phyloP scores from a whole-genome alignment of 2,329 filamentous ascomycete species.

The Cladosporium halotolerans region DNA sequence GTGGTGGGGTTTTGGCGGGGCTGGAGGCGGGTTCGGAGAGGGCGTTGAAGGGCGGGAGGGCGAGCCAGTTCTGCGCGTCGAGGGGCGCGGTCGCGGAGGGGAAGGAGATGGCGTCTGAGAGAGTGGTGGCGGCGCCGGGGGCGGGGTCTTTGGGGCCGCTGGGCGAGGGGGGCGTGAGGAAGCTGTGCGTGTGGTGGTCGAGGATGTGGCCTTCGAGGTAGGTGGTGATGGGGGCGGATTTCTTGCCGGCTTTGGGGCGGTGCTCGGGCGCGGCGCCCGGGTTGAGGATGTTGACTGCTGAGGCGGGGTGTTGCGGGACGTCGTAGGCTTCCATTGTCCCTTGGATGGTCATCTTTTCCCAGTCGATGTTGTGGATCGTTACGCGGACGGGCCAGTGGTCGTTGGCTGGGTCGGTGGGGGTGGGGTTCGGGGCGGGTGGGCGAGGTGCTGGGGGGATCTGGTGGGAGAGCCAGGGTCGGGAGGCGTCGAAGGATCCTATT shows the following conservation, averaged over 20 bases:
- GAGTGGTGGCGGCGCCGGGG: slow-evolving; percentile 15
- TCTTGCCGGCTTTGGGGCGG: slow-evolving; percentile 30
- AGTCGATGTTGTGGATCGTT: slow-evolving; percentile 57
- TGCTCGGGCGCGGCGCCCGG: slow-evolving; percentile 6
- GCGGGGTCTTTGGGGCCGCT: slow-evolving; percentile 13
- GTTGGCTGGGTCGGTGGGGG: slow-evolving; percentile 29
- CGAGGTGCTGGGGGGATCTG: slow-evolving; percentile 21
- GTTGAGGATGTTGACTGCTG: slow-evolving; percentile 20
- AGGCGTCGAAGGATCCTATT: slow-evolving; percentile 23
- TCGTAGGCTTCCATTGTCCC: slow-evolving; percentile 68
- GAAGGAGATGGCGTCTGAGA: slow-evolving; percentile 34
- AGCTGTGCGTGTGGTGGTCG: slow-evolving; percentile 48
- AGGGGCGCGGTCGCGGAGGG: slow-evolving; percentile 37
- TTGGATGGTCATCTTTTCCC: slow-evolving; percentile 54
- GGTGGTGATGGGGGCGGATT: slow-evolving; percentile 54
- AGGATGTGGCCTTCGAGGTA: slow-evolving; percentile 65
- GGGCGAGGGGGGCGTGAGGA: slow-evolving; percentile 41
- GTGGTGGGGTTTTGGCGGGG: not conserved
- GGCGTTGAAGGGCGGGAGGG: slow-evolving; percentile 39
- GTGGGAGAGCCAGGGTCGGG: slow-evolving; percentile 34
- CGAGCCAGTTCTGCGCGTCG: slow-evolving; percentile 45
- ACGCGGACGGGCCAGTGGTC: slow-evolving; percentile 64
- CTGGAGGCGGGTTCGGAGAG: slow-evolving; percentile 15
- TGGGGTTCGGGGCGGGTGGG: slow-evolving; percentile 11
- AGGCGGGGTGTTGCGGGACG: slow-evolving; percentile 46